Evolutionary conservation across 306 rosid species (phyloP), one percentile per base, ranked within the genome.

Genomic region (Castanea crenata): DNA sequence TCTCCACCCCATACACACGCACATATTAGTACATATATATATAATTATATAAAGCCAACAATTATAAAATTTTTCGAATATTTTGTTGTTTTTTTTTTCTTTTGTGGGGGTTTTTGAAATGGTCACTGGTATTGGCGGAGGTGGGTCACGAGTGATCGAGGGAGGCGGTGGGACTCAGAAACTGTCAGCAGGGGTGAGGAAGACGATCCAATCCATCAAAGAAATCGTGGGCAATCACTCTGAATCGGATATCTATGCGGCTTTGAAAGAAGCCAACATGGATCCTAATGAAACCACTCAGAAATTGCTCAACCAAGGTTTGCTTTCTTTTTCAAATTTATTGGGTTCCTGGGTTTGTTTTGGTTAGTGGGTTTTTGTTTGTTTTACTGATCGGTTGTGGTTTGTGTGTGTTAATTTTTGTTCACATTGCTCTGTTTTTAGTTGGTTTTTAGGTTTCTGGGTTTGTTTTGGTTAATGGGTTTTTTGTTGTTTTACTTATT

Each of bases 271-370:
- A 77, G 69, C 86, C 32, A 79, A 93, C 87, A 96, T 96, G 99
- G 99, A 96, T 86, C 99, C 99, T 83, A 91, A 96, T 71, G 99
- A 96, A 82, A 91, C 99, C n/a, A 54, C 96, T n/a, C 96, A 93
- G 92, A 93, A 90, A 86, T 89, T 96, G 92, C 98, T 96, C 55
- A 82, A 85, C 88, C 99, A 96, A 91, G 99, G 99, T 96, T 44
- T 52, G 78, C 13, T 51, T 72, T 56, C 34, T 78, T 18, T 74
- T 38, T 64, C 25, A 12, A 11, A 0, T 1, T 11, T 12, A 7
- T 38, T 68, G 9, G 12, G 9, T 27, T 58, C 21, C 54, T 7
- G 9, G 21, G 2, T 23, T 56, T 71, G 77, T 75, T 80, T 76
- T 35, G 76, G 52, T 71, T 31, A 71, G 46, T 87, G 80, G 70